Evolutionary conservation across 2,329 filamentous ascomycete species (phyloP).

Genomic region (Mycosphaerella sp.): DNA sequence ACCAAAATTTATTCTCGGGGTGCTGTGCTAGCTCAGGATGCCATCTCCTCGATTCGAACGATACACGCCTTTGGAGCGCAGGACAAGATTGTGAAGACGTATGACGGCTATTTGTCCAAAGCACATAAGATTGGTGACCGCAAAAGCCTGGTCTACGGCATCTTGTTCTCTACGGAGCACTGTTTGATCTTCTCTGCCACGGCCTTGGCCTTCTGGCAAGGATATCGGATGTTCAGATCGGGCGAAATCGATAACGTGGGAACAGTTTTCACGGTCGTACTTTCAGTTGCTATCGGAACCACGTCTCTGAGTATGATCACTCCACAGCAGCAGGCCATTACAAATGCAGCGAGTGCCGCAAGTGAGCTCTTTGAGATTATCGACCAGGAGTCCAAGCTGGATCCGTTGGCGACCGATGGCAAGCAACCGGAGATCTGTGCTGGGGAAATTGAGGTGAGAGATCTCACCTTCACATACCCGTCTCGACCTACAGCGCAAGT

Average conservation of each 20-base stretch:
- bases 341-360: constrained; percentile 40
- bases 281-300: constrained; percentile 33
- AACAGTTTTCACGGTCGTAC: constrained; percentile 34
- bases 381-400: constrained; percentile 36
- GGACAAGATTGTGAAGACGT: constrained; percentile 38
- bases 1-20: constrained; percentile 39
- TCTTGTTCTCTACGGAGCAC: constrained; percentile 29
- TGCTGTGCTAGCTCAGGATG: constrained; percentile 46
- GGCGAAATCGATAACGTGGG: constrained; percentile 31
- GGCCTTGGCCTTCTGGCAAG: constrained; percentile 41
- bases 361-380: constrained; percentile 39
- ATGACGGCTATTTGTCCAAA: constrained; percentile 39
- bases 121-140: constrained; percentile 43
- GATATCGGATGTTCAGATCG: constrained; percentile 34
- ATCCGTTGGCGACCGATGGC: constrained; percentile 32
- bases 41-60: constrained; percentile 45
- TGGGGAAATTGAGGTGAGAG: constrained; percentile 54
- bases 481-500: constrained; percentile 35
- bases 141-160: constrained; percentile 39
- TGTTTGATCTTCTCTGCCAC: constrained; percentile 40
- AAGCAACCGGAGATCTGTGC: constrained; percentile 20
- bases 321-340: constrained; percentile 39
- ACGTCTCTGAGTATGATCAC: constrained; percentile 37
- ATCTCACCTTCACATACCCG: constrained; percentile 69
- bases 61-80: constrained; percentile 47